Conservation (phyloP, 2,329 filamentous ascomycete genomes). For the Cercospora sp. region DNA sequence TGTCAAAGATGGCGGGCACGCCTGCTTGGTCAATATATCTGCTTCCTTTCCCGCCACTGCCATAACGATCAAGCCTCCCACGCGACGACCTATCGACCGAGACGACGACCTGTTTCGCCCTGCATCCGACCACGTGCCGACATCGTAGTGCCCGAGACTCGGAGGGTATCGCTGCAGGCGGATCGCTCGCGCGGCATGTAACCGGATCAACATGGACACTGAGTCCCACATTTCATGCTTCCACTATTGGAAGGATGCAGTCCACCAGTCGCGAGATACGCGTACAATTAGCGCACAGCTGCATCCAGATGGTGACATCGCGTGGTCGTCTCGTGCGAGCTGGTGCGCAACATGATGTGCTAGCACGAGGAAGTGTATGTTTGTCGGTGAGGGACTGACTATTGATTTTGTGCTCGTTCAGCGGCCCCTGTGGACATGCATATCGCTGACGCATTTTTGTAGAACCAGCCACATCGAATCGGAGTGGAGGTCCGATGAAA, state of each 20-base stretch:
- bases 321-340: background rate
- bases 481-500: constrained; percentile 9
- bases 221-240: background rate
- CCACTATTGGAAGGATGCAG: background rate
- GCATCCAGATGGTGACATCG: background rate
- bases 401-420: background rate
- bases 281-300: background rate
- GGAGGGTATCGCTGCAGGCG: background rate
- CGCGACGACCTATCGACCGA: too few species aligned
- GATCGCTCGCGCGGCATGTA: background rate
- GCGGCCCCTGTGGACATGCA: background rate
- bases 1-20: background rate
- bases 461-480: constrained; percentile 3
- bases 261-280: background rate
- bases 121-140: background rate
- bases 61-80: too few species aligned
- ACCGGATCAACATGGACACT: background rate
- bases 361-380: too few species aligned
- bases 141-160: background rate
- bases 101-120: background rate
- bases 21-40: too few species aligned
- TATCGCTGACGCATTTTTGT: constrained; percentile 14
- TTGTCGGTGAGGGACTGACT: background rate
- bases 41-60: too few species aligned
- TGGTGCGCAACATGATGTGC: background rate